A percentile compares a stretch with the other conserved stretches of the same genome.
These are phyloP conservation scores for Pseudisothecium myosuroides DNA, from an alignment of 225 moss, liverwort and hornwort genomes.

Conservation along the genomic window DNA sequence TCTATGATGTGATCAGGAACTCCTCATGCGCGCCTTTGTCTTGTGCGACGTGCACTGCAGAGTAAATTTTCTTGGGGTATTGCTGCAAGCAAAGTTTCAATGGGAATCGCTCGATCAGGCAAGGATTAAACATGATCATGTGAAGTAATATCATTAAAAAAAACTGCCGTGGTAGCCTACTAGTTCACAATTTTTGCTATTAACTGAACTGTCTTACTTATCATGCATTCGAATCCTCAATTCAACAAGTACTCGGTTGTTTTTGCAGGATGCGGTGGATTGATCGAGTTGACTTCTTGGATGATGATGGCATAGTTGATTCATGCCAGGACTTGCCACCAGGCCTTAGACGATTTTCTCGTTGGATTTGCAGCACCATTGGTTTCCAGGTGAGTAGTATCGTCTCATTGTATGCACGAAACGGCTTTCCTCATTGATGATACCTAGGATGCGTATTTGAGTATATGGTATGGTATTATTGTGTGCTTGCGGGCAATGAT, in stretches of 20 bases:
- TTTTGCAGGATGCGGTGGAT: constrained; percentile 49
- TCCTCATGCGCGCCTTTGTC: background rate
- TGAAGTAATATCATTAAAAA: background rate
- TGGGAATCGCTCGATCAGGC: background rate
- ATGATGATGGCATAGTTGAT: constrained; percentile 1
- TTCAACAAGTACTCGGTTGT: background rate
- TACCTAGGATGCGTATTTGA: background rate
- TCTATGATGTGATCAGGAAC: background rate
- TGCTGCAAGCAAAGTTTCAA: background rate
- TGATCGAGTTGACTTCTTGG: constrained; percentile 36
- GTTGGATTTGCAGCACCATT: constrained; percentile 47
- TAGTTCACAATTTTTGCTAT: background rate
- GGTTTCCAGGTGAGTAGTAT: constrained; percentile 32
- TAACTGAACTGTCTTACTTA: background rate
- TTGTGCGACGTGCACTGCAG: background rate
- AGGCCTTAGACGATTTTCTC: constrained; percentile 28
- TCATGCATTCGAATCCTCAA: background rate
- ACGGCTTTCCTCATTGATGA: background rate
- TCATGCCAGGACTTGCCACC: constrained; percentile 3
- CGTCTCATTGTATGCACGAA: background rate
- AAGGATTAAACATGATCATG: background rate
- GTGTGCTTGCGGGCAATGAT: background rate
- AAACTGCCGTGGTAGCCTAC: background rate
- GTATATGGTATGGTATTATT: background rate
- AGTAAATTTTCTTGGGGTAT: background rate